Evolutionary conservation across 345 rosid species (phyloP).

Genomic region (Alliaria petiolata): DNA sequence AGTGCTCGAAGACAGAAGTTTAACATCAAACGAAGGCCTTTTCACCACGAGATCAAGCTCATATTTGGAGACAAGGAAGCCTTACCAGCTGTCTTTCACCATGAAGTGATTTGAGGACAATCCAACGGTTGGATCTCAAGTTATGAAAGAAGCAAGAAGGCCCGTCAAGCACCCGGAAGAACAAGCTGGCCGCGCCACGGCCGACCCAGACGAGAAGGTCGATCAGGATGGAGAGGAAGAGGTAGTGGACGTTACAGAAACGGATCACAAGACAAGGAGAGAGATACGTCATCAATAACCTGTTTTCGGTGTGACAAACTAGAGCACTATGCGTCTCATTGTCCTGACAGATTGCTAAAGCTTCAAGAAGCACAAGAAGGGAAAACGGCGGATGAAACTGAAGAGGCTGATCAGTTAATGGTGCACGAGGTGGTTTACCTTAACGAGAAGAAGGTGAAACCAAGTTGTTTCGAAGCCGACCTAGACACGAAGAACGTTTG

Average conservation of each 20-base stretch:
- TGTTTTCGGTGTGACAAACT: not conserved
- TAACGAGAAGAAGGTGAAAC: not conserved
- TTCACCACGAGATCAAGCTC: no score
- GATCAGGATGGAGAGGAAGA: not conserved
- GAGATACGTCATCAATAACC: not conserved
- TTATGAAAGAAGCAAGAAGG: no score
- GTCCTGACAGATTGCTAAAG: not conserved
- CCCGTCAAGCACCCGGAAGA: no score
- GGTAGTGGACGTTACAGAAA: not conserved
- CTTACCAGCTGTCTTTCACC: no score
- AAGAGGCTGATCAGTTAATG: not conserved
- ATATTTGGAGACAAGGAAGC: no score
- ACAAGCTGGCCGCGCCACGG: no score
- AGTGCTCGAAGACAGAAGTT: no score
- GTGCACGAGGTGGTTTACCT: not conserved
- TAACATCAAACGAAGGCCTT: no score
- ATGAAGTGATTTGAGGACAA: no score
- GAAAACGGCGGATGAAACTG: not conserved
- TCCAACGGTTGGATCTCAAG: no score
- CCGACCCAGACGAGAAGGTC: not conserved
- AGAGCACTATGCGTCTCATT: not conserved
- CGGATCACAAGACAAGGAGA: not conserved
- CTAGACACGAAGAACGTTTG: not conserved
- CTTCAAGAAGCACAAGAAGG: not conserved
- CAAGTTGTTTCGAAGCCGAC: not conserved